A percentile compares a stretch with the other conserved stretches of the same genome.
Conservation (phyloP, 768 basidiomycete genomes). For the Kwoniella shandongensis region DNA sequence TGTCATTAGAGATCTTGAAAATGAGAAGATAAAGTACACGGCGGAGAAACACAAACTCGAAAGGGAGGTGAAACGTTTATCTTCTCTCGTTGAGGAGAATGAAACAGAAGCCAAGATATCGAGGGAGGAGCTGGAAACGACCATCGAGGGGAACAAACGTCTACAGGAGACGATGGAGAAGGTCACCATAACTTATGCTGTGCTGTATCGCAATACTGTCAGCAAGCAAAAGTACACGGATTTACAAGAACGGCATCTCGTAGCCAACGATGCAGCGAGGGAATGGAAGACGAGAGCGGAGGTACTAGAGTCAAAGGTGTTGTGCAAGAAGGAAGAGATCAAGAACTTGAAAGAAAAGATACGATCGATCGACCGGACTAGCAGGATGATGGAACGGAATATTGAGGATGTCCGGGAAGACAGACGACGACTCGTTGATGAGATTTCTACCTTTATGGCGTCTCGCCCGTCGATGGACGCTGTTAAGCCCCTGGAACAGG, state of each 20-base stretch:
- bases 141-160: constrained; percentile 12
- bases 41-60: constrained; percentile 13
- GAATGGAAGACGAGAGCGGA: constrained; percentile 11
- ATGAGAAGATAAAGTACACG: constrained; percentile 7
- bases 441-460: not conserved
- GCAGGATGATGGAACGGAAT: not conserved
- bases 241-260: constrained; percentile 5
- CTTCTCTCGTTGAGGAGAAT: not conserved
- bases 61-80: constrained; percentile 4
- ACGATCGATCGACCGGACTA: not conserved
- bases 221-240: constrained; percentile 1
- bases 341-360: constrained; percentile 10
- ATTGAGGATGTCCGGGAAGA: not conserved
- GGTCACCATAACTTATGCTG: constrained; percentile 7
- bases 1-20: constrained; percentile 2
- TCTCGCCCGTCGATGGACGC: not conserved
- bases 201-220: constrained; percentile 13
- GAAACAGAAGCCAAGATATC: not conserved
- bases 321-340: not conserved
- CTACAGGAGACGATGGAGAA: constrained; percentile 13
- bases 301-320: not conserved
- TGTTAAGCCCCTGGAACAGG: not conserved
- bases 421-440: not conserved
- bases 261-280: not conserved
- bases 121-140: constrained; percentile 2